phyloP scores from a whole-genome alignment of 1,284 basidiomycete genomes.

The Austroboletus niveus region DNA sequence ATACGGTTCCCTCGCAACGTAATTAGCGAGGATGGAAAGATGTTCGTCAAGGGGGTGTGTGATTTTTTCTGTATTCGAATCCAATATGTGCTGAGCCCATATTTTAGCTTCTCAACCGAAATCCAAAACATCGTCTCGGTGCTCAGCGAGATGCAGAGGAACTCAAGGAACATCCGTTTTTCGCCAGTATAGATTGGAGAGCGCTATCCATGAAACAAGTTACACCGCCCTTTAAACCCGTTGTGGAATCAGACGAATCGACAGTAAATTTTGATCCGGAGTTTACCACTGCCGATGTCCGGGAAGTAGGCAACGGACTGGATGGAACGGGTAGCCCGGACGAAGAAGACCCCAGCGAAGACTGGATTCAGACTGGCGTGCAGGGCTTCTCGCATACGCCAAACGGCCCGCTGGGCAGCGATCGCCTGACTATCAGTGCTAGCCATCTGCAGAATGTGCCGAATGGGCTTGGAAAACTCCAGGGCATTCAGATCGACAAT shows the following conservation, averaged over 20 bases:
- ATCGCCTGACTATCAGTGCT: slow-evolving; percentile 33
- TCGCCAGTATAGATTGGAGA: slow-evolving; percentile 89
- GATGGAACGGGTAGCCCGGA: slow-evolving; percentile 52
- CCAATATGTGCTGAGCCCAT: slow-evolving; percentile 14
- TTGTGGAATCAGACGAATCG: slow-evolving; percentile 97
- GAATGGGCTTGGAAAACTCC: slow-evolving; percentile 21
- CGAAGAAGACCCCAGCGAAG: slow-evolving; percentile 74
- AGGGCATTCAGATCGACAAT: slow-evolving; percentile 57
- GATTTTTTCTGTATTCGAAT: slow-evolving; percentile 11
- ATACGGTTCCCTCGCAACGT: slow-evolving; percentile 98
- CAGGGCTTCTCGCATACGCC: slow-evolving; percentile 52
- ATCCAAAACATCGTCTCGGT: slow-evolving; percentile 95
- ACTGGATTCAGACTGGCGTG: slow-evolving; percentile 50
- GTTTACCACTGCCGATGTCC: slow-evolving; percentile 88
- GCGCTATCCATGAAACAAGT: slow-evolving; percentile 87
- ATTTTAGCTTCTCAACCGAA: slow-evolving; percentile 88
- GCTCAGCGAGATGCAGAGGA: slow-evolving; percentile 90
- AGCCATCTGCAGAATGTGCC: slow-evolving; percentile 11
- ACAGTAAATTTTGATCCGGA: slow-evolving; percentile 98
- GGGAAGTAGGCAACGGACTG: slow-evolving; percentile 62
- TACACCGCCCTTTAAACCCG: slow-evolving; percentile 96
- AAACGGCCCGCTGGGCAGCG: slow-evolving; percentile 72
- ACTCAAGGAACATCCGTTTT: slow-evolving; percentile 96
- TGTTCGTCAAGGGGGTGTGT: slow-evolving; percentile 94
- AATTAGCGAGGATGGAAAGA: slow-evolving; percentile 97